Evolutionary conservation across 1,284 basidiomycete species (phyloP).

Genomic region (Erythrobasidium hasegawianum): DNA sequence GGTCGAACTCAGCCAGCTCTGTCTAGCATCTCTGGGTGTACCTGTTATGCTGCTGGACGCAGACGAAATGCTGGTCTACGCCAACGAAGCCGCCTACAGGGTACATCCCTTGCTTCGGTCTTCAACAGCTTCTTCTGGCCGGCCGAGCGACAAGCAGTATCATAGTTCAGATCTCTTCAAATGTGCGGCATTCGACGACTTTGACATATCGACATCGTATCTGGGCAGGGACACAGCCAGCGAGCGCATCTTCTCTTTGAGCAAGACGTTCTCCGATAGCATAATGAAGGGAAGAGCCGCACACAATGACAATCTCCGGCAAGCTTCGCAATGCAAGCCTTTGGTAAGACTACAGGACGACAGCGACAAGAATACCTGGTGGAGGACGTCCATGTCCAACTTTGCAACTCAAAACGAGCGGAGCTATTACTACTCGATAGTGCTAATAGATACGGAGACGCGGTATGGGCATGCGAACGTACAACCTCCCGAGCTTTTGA

Average conservation of each 20-base stretch:
- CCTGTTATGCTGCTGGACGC: conserved; percentile 26
- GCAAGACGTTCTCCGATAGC: conserved; percentile 6
- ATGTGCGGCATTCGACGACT: conserved; percentile 8
- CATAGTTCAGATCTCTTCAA: conserved; percentile 2
- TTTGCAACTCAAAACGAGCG: not conserved
- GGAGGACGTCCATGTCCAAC: conserved; percentile 1
- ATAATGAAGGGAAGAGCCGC: not conserved
- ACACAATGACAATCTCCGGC: not conserved
- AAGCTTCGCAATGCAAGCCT: conserved; percentile 13
- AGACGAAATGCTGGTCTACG: conserved; percentile 15
- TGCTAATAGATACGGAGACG: conserved; percentile 6
- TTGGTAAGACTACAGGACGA: not conserved
- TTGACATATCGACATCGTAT: conserved; percentile 8
- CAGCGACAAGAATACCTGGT: conserved; percentile 4
- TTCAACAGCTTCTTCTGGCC: not conserved
- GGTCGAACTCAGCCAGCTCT: conserved; percentile 1
- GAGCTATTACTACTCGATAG: conserved; percentile 13
- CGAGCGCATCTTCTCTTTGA: conserved; percentile 6
- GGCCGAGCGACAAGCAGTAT: not conserved
- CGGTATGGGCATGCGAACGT: not conserved
- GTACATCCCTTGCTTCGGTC: not conserved
- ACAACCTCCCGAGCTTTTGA: not conserved
- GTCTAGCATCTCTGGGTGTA: conserved; percentile 23
- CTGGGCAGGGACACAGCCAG: not conserved
- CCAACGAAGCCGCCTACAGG: conserved; percentile 6